Percentiles rank a stretch among this genome's conserved stretches.
phyloP scores from a whole-genome alignment of 176 grass and related monocot species.

The Eleusine indica region DNA sequence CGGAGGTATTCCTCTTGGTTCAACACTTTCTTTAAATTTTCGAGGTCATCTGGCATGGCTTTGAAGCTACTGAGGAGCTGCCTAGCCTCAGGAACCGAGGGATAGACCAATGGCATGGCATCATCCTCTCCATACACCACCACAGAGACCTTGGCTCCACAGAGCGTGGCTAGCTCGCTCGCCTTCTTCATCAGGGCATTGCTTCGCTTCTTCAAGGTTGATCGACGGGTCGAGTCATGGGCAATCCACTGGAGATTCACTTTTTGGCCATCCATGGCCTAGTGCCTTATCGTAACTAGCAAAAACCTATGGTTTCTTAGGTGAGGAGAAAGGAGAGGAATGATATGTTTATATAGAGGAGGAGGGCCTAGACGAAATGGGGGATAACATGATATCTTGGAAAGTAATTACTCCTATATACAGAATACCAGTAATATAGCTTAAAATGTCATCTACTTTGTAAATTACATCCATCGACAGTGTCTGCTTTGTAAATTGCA shows the following conservation, averaged over 20 bases:
- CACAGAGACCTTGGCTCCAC: slow-evolving; percentile 25
- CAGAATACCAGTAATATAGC: not conserved
- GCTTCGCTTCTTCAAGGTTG: slow-evolving; percentile 34
- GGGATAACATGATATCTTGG: not conserved
- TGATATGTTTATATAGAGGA: not conserved
- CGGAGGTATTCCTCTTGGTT: slow-evolving; percentile 46
- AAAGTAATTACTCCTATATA: not conserved
- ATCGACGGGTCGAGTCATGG: slow-evolving; percentile 2
- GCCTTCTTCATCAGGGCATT: slow-evolving; percentile 48
- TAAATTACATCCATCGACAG: not conserved
- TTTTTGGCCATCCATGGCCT: slow-evolving; percentile 43
- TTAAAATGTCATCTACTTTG: not conserved
- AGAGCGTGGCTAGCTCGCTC: slow-evolving; percentile 33
- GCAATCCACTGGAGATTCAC: slow-evolving; percentile 33
- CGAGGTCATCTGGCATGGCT: slow-evolving; percentile 28
- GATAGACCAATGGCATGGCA: slow-evolving; percentile 33
- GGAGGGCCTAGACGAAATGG: not conserved
- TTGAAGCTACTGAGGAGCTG: not conserved
- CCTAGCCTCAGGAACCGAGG: not conserved
- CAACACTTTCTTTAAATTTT: slow-evolving; percentile 40
- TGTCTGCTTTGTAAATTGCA: too few relatives aligned
- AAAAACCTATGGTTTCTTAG: not conserved
- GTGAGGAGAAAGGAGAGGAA: not conserved
- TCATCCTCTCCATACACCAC: slow-evolving; percentile 39
- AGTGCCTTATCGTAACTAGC: not conserved